A percentile compares a stretch with the other conserved stretches of the same genome.
These are phyloP conservation scores for Leishmania guyanensis DNA, from an alignment of 208 protist genomes.

Conservation along the genomic window DNA sequence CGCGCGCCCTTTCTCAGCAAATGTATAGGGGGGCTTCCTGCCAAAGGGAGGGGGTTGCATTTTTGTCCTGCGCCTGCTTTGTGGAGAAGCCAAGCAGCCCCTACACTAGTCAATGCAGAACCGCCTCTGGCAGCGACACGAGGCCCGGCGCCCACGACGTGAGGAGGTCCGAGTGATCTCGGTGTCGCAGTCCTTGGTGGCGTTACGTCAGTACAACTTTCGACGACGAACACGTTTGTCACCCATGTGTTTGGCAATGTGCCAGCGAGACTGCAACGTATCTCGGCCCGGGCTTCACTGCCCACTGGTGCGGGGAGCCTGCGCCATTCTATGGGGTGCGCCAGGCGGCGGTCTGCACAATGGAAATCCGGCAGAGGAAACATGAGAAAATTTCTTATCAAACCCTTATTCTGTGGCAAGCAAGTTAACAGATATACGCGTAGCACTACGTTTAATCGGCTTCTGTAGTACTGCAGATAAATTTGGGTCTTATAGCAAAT, in stretches of 20 bases:
- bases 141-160: neutral
- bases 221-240: neutral
- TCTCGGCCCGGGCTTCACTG: neutral
- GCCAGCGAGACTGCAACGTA: neutral
- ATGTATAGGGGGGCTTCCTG: too few relatives aligned
- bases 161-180: neutral
- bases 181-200: neutral
- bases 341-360: too few relatives aligned
- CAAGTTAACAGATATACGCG: neutral
- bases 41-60: too few relatives aligned
- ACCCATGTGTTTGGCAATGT: neutral
- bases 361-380: neutral
- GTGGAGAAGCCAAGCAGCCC: neutral
- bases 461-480: neutral
- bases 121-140: neutral
- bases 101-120: neutral
- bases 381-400: neutral
- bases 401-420: neutral
- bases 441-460: neutral
- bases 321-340: neutral
- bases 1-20: too few relatives aligned
- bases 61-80: neutral
- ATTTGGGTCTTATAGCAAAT: neutral
- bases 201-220: neutral
- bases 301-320: neutral